Conservation (phyloP, 2,329 filamentous ascomycete genomes). For the Colletotrichum sublineola region DNA sequence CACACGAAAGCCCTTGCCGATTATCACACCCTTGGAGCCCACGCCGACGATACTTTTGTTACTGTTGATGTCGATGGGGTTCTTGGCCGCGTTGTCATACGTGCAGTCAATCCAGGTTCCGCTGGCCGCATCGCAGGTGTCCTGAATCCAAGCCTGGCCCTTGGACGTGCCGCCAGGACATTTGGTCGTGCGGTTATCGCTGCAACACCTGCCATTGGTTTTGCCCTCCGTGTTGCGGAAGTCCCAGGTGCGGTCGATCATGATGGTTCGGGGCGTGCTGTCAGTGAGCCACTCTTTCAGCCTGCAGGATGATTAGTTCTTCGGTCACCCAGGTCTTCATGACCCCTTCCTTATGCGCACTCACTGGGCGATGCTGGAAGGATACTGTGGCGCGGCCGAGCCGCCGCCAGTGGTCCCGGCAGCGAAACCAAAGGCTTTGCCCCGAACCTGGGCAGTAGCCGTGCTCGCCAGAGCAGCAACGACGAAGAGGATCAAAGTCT, state of each 20-base stretch:
- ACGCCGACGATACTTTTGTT: conserved; percentile 49
- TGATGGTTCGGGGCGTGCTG: conserved; percentile 52
- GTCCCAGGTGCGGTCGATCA: conserved; percentile 51
- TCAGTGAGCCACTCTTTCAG: conserved; percentile 52
- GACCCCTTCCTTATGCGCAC: not conserved
- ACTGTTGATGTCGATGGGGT: conserved; percentile 46
- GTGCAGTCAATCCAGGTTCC: conserved; percentile 43
- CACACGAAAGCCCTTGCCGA: conserved; percentile 59
- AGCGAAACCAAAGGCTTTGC: conserved; percentile 50
- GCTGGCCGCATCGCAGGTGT: conserved; percentile 44
- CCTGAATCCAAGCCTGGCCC: conserved; percentile 47
- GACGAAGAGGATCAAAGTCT: conserved; percentile 37
- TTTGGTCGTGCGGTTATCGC: conserved; percentile 47
- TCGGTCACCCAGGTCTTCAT: not conserved
- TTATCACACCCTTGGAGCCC: conserved; percentile 46
- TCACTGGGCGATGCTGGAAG: conserved; percentile 44
- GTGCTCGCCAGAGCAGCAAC: conserved; percentile 42
- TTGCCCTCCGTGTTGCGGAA: conserved; percentile 47
- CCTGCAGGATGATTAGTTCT: conserved; percentile 4
- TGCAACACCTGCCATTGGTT: conserved; percentile 46
- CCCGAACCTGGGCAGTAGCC: conserved; percentile 47
- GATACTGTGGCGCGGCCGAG: conserved; percentile 57
- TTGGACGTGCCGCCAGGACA: conserved; percentile 43
- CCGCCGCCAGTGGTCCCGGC: conserved; percentile 65
- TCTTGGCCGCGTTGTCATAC: conserved; percentile 48